A percentile compares a stretch with the other conserved stretches of the same genome.
Conservation (phyloP, 768 basidiomycete genomes). For the Austroboletus festivus region DNA sequence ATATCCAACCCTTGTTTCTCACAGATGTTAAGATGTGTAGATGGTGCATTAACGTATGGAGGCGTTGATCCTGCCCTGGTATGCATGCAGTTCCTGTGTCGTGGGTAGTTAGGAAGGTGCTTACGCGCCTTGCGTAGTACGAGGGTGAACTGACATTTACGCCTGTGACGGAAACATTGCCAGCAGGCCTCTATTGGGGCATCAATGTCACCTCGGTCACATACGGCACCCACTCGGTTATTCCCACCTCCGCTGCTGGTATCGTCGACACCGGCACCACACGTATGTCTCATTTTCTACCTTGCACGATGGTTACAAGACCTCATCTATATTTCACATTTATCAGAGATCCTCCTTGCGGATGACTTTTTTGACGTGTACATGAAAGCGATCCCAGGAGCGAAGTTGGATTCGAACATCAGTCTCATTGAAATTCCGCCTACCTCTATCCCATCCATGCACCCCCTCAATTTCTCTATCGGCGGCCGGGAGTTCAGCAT, state of each 20-base stretch:
- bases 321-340: background rate
- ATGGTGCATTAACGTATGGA: slow-evolving; percentile 29
- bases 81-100: background rate
- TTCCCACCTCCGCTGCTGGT: slow-evolving; percentile 23
- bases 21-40: slow-evolving; percentile 4
- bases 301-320: background rate
- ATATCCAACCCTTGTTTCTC: too few species aligned
- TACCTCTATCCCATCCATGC: slow-evolving; percentile 15
- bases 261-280: slow-evolving; percentile 31
- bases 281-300: slow-evolving; percentile 6
- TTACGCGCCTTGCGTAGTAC: slow-evolving; percentile 11
- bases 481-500: slow-evolving; percentile 5
- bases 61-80: slow-evolving; percentile 18
- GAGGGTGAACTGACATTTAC: slow-evolving; percentile 21
- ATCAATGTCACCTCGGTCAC: slow-evolving; percentile 22
- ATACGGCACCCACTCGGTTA: slow-evolving; percentile 12
- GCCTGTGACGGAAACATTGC: slow-evolving; percentile 26
- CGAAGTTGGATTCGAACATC: background rate
- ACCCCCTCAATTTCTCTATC: slow-evolving; percentile 15
- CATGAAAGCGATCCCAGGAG: slow-evolving; percentile 14
- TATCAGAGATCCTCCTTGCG: slow-evolving; percentile 23
- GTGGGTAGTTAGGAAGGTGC: background rate
- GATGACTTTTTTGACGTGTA: slow-evolving; percentile 18
- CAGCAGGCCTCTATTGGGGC: slow-evolving; percentile 28
- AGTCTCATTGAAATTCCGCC: slow-evolving; percentile 18